These are phyloP conservation scores for Eucalyptus erythrocorys DNA, from an alignment of 345 rosid genomes.

Conservation along the genomic window DNA sequence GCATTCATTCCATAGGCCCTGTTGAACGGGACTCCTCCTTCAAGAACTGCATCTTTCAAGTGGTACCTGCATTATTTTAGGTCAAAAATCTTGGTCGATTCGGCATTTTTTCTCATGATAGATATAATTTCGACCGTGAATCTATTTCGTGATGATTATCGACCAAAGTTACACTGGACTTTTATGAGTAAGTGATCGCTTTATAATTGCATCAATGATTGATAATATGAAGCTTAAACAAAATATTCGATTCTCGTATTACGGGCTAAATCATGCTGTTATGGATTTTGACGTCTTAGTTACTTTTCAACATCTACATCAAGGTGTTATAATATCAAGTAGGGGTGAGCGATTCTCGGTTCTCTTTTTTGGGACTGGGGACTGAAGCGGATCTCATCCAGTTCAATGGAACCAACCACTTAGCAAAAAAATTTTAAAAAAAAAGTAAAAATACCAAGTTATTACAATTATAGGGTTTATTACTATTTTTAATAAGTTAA, in stretches of 20 bases:
- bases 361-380: too few relatives aligned
- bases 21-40: slow-evolving; percentile 2
- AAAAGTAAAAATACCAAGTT: too few relatives aligned
- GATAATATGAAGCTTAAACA: neutral
- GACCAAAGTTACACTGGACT: neutral
- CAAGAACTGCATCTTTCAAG: slow-evolving; percentile 2
- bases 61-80: neutral
- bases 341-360: too few relatives aligned
- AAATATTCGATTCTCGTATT: neutral
- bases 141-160: neutral
- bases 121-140: neutral
- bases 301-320: neutral
- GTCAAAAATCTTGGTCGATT: neutral
- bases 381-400: too few relatives aligned
- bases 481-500: too few relatives aligned
- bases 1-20: neutral
- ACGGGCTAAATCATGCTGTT: neutral
- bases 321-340: neutral
- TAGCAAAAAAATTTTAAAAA: too few relatives aligned
- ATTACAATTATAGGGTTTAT: too few relatives aligned
- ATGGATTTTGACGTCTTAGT: neutral
- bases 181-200: neutral
- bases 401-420: rapidly evolving
- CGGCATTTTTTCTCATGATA: neutral
- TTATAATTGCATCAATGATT: neutral